Percentiles rank a stretch among this genome's conserved stretches.
phyloP scores from a whole-genome alignment of 1,284 basidiomycete species.

The Tremellales sp. region DNA sequence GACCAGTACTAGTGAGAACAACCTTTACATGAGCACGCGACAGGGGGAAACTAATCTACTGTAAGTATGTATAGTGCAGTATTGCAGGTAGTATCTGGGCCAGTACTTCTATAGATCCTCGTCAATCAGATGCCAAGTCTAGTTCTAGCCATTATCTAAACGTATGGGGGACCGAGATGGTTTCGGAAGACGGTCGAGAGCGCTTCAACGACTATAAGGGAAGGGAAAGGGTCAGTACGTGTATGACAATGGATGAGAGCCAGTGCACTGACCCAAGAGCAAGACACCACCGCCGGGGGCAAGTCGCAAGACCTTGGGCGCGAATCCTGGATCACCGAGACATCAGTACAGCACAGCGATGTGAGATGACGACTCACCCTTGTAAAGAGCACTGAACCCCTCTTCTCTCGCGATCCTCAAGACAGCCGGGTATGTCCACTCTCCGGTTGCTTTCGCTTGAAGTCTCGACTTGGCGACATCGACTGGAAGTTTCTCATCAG shows the following conservation, averaged over 20 bases:
- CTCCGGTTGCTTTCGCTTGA: conserved; percentile 82
- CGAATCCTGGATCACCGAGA: conserved; percentile 57
- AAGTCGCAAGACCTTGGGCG: conserved; percentile 75
- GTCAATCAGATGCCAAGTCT: too few species aligned
- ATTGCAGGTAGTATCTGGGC: conserved; percentile 4
- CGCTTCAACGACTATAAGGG: conserved; percentile 42
- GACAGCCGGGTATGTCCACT: conserved; percentile 57
- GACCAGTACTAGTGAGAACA: too few species aligned
- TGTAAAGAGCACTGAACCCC: conserved; percentile 85
- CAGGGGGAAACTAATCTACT: neutral
- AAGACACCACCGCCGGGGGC: conserved; percentile 94
- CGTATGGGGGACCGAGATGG: conserved; percentile 42
- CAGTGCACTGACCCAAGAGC: conserved; percentile 55
- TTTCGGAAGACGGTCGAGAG: conserved; percentile 41
- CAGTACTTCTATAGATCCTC: too few species aligned
- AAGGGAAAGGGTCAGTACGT: neutral
- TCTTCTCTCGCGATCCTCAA: conserved; percentile 84
- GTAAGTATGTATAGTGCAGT: neutral
- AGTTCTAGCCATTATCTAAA: too few species aligned
- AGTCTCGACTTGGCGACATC: conserved; percentile 96
- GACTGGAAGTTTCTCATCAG: conserved; percentile 22
- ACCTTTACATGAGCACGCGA: conserved; percentile 2
- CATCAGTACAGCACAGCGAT: neutral
- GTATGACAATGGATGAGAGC: too few species aligned
- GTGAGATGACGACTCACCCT: conserved; percentile 51